Evolutionary conservation across 2,329 filamentous ascomycete genomes (phyloP).

Genomic region (Penicillium sp.): DNA sequence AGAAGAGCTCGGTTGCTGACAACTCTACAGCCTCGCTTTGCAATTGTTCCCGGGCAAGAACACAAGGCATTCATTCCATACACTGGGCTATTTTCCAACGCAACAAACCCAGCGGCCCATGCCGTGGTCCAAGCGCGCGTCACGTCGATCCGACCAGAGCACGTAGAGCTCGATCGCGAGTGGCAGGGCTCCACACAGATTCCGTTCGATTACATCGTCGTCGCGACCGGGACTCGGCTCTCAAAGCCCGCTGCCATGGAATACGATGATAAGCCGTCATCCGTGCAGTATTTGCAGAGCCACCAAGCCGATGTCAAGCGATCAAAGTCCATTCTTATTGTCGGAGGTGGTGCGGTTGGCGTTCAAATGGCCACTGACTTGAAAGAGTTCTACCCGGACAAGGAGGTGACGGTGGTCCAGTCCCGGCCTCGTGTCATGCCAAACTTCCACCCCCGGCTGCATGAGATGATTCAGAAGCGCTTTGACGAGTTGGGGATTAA

Average conservation of each 20-base stretch:
- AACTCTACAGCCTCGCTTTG: constrained; percentile 34
- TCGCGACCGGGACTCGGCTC: constrained; percentile 39
- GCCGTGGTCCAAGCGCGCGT: constrained; percentile 37
- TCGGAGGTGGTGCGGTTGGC: constrained; percentile 54
- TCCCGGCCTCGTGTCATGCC: constrained; percentile 46
- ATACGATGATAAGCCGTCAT: constrained; percentile 36
- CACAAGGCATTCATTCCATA: constrained; percentile 43
- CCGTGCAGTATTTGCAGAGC: constrained; percentile 35
- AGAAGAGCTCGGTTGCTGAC: not conserved
- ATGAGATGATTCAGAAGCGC: constrained; percentile 34
- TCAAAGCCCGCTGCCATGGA: constrained; percentile 38
- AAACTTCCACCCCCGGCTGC: constrained; percentile 34
- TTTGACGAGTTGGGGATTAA: constrained; percentile 38
- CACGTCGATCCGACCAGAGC: constrained; percentile 29
- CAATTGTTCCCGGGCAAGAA: constrained; percentile 38
- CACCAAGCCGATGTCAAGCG: constrained; percentile 35
- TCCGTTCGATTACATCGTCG: constrained; percentile 36
- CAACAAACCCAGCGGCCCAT: constrained; percentile 28
- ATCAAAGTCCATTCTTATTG: constrained; percentile 38
- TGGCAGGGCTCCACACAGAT: constrained; percentile 37
- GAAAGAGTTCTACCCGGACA: constrained; percentile 51
- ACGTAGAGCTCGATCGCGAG: constrained; percentile 37
- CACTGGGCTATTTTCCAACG: constrained; percentile 31
- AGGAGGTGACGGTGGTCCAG: constrained; percentile 52
- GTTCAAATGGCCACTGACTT: constrained; percentile 55